Percentiles rank a stretch among this genome's conserved stretches.
These are phyloP conservation scores for Penicillium cataractarum DNA, from an alignment of 495 filamentous ascomycete genomes.

Conservation along the genomic window DNA sequence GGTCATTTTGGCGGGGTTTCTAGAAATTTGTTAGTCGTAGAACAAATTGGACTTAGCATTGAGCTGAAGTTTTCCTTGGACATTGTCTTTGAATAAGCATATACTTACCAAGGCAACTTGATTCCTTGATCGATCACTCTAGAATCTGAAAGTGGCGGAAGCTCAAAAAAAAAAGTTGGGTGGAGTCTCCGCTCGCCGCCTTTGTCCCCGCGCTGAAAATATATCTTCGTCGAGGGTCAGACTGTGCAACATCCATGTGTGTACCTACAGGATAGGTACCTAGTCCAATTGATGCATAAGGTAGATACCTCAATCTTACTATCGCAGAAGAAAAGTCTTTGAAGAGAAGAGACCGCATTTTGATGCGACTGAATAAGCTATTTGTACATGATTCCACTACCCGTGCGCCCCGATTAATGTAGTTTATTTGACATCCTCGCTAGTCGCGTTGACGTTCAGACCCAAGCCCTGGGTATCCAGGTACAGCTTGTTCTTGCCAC, in stretches of 20 bases:
- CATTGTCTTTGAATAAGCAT: neutral
- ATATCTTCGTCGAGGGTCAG: slow-evolving; percentile 9
- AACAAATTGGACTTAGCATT: neutral
- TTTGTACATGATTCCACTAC: slow-evolving; percentile 47
- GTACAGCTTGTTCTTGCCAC: slow-evolving; percentile 91
- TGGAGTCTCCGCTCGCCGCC: slow-evolving; percentile 37
- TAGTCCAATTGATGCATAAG: no score
- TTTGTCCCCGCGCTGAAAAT: slow-evolving; percentile 35
- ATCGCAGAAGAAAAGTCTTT: no score
- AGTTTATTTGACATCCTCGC: slow-evolving; percentile 41
- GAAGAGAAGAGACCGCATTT: slow-evolving; percentile 50
- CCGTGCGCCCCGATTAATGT: slow-evolving; percentile 33
- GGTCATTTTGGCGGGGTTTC: slow-evolving; percentile 26
- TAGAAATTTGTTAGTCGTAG: neutral
- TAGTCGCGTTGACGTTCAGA: slow-evolving; percentile 75
- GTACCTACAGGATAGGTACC: no score
- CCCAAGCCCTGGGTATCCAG: slow-evolving; percentile 88
- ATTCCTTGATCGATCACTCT: neutral
- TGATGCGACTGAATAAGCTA: slow-evolving; percentile 43
- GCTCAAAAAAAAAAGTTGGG: slow-evolving; percentile 25
- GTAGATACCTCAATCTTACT: no score
- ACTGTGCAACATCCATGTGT: neutral
- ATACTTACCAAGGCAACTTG: slow-evolving; percentile 1
- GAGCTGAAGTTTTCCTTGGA: no score
- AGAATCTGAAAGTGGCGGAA: slow-evolving; percentile 10